Percentiles rank a stretch among this genome's conserved stretches.
phyloP scores from a whole-genome alignment of 768 basidiomycete genomes.

The Boletellus emodensis region DNA sequence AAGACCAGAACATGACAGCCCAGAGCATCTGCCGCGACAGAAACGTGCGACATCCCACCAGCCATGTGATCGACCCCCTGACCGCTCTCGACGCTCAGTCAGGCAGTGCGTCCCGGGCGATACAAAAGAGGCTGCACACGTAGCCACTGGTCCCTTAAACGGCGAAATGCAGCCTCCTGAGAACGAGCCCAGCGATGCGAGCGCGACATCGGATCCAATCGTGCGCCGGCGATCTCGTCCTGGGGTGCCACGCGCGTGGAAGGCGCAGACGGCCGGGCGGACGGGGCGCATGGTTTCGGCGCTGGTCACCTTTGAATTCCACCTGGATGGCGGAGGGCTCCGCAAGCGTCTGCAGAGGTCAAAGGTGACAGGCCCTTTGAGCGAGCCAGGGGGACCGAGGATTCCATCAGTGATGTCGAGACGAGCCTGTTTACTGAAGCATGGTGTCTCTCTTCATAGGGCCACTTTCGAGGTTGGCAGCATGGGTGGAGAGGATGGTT shows the following conservation, averaged over 20 bases:
- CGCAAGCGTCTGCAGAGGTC: no score
- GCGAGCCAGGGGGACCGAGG: no score
- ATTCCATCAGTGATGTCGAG: no score
- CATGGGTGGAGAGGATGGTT: no score
- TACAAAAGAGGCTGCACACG: not conserved
- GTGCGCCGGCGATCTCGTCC: not conserved
- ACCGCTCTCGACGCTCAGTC: constrained; percentile 22
- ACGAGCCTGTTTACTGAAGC: no score
- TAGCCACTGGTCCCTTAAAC: constrained; percentile 25
- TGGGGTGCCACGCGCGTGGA: constrained; percentile 8
- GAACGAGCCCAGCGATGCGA: constrained; percentile 9
- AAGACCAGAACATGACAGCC: constrained; percentile 21
- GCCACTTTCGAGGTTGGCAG: no score
- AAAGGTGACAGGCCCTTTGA: no score
- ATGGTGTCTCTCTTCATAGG: no score
- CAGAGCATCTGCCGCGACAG: constrained; percentile 13
- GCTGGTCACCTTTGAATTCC: no score
- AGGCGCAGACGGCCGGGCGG: no score
- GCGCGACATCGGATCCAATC: constrained; percentile 6
- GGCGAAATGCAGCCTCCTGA: not conserved
- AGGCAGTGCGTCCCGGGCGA: not conserved
- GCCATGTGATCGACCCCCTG: constrained; percentile 26
- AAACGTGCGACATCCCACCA: not conserved
- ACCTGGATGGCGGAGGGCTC: no score
- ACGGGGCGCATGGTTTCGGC: no score